Base-by-base conservation (phyloP, 768 basidiomycete species). In the Auricularia cornea region DNA sequence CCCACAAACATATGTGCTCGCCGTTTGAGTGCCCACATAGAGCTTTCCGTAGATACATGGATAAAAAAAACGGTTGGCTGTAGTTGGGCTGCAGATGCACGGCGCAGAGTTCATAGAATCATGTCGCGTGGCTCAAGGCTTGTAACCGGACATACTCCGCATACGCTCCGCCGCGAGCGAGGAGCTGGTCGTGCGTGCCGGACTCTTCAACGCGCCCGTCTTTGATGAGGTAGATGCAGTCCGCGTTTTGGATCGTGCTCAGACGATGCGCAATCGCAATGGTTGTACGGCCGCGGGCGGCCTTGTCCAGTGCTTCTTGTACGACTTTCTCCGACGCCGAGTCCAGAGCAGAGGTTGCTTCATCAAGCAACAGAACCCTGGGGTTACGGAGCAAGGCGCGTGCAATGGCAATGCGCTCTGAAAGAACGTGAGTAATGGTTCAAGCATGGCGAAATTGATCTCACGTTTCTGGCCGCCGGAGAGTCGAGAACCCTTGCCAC, bases 221-320 rank as follows among this genome's bases (percentile, higher is more conserved):
- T 69, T 91, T 90, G 70, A 94, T 86, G 75, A 92, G 94, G 79
- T 92, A 94, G 66, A 97, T 97, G 74, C 84, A 79, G 73, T 95
- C 86, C 16, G 93, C 92, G 68, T 93, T 91, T 74, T 96, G 93
- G 66, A 97, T 95, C 2, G 92, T 94, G 18, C 90, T 91, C 64
- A 99, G 76, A 62, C 97, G 84, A 76, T 98, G 97, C 2, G 96
- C 96, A 66, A 99, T 96, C 20, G 95, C 90, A 64, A 95, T 89
- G 10, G 94, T 97, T 5, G 95, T 96, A 63, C 96, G 84, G 44
- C 94, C 95, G 76, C 86, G 90, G 2, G 94, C 87, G 5, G 95
- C 97, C 70, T 86, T 83, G 74, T 98, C 97, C 31, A 98, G 81
- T 3, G 97, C 97, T 4, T 84, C 88, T 70, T 98, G 96, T 10